phyloP scores from a whole-genome alignment of 352 stramenopile species.

The Albugo candida region DNA sequence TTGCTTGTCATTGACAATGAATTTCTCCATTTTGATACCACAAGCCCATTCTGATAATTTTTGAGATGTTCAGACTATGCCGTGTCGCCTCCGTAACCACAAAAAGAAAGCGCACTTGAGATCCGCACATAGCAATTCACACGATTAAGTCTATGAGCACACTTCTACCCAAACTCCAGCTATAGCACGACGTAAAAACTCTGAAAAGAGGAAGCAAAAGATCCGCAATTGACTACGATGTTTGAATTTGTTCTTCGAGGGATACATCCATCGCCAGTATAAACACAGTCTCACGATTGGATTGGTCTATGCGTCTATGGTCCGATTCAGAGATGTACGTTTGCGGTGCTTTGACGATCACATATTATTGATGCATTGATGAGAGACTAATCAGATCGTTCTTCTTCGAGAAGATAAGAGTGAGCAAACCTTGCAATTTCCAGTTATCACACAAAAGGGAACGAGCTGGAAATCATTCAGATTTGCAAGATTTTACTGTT shows the following conservation, averaged over 20 bases:
- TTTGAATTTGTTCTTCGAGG: slow-evolving; percentile 68
- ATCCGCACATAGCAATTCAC: slow-evolving; percentile 71
- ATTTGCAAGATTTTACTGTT: slow-evolving; percentile 9
- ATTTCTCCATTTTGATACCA: too few relatives aligned
- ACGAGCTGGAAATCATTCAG: slow-evolving; percentile 58
- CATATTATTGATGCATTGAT: slow-evolving; percentile 61
- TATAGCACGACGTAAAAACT: slow-evolving; percentile 4
- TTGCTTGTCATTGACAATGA: too few relatives aligned
- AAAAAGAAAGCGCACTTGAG: slow-evolving; percentile 67
- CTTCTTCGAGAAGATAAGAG: background rate
- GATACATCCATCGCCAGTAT: slow-evolving; percentile 48
- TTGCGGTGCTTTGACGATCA: slow-evolving; percentile 68
- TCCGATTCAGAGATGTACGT: slow-evolving; percentile 10
- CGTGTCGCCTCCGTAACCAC: slow-evolving; percentile 59
- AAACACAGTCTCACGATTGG: background rate
- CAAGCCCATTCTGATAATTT: too few relatives aligned
- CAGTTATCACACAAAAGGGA: slow-evolving; percentile 45
- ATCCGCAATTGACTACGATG: background rate
- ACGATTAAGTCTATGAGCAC: slow-evolving; percentile 72
- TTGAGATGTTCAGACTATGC: too few relatives aligned
- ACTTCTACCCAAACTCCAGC: slow-evolving; percentile 77
- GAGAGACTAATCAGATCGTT: slow-evolving; percentile 26
- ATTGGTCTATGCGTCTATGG: background rate
- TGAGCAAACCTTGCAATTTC: slow-evolving; percentile 61
- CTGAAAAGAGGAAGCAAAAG: background rate